Conservation (phyloP, 2,329 filamentous ascomycete species). For the Clonostachys byssicola region DNA sequence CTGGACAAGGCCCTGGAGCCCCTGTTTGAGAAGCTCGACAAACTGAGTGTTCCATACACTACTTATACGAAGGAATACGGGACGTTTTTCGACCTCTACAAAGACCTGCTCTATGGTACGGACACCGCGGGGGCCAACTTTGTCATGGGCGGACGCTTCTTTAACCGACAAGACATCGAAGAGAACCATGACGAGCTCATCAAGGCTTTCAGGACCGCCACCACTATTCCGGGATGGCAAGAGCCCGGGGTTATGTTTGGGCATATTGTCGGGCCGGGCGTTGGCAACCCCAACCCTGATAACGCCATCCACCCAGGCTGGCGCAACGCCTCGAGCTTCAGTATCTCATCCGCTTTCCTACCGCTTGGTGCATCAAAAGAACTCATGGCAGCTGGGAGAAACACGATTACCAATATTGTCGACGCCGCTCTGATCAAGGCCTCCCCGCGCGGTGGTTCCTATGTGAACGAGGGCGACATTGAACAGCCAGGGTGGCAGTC, state of each 20-base stretch:
- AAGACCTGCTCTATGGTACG: background rate
- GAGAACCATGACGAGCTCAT: too few species aligned
- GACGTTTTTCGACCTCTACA: background rate
- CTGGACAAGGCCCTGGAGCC: background rate
- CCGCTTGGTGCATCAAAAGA: background rate
- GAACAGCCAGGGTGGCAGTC: slow-evolving; percentile 28
- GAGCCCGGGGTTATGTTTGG: too few species aligned
- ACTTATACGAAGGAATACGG: background rate
- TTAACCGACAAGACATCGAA: background rate
- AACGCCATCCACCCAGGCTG: background rate
- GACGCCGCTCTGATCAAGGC: slow-evolving; percentile 23
- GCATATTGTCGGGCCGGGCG: background rate
- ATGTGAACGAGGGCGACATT: slow-evolving; percentile 42
- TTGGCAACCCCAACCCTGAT: background rate
- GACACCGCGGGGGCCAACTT: background rate
- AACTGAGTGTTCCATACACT: background rate
- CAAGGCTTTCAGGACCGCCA: background rate
- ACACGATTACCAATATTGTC: slow-evolving; percentile 17
- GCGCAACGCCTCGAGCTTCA: slow-evolving; percentile 5
- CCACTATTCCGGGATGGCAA: background rate
- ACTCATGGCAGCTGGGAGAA: slow-evolving; percentile 9
- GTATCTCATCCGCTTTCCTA: too few species aligned
- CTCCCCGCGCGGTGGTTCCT: slow-evolving; percentile 27
- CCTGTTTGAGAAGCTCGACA: background rate
- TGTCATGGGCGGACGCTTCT: background rate